Conservation (phyloP, 495 filamentous ascomycete genomes). For the Penicillium atrosanguineum region DNA sequence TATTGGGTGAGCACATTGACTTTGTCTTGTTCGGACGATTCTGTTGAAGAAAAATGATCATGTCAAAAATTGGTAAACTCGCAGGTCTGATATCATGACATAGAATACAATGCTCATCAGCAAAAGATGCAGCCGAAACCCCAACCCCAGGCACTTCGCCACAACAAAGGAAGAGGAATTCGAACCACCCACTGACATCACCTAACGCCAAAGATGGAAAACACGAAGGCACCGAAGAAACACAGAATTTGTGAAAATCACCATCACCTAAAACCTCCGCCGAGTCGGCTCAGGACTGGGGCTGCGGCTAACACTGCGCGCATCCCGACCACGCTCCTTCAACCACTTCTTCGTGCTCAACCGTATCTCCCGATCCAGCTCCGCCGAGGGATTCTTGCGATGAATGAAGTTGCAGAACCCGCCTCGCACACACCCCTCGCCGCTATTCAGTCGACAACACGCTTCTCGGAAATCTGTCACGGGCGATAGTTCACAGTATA, state of each 20-base stretch:
- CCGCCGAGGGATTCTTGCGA: conserved; percentile 84
- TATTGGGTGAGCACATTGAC: too few relatives aligned
- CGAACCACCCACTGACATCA: conserved; percentile 20
- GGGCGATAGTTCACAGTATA: conserved; percentile 95
- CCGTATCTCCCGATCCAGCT: conserved; percentile 84
- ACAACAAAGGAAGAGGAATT: conserved; percentile 20
- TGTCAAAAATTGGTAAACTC: conserved; percentile 8
- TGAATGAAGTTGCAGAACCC: conserved; percentile 99
- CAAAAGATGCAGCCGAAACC: conserved; percentile 18
- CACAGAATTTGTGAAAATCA: conserved; percentile 8
- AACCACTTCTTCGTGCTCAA: conserved; percentile 95
- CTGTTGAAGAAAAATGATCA: not conserved
- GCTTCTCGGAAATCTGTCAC: conserved; percentile 99
- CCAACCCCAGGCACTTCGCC: conserved; percentile 14
- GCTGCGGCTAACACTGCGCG: conserved; percentile 71
- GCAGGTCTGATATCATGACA: conserved; percentile 25
- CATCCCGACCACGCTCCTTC: conserved; percentile 78
- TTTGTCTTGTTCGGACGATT: too few relatives aligned
- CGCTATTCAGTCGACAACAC: conserved; percentile 90
- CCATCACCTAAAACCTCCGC: conserved; percentile 55
- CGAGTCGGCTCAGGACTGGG: conserved; percentile 76
- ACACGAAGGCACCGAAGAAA: conserved; percentile 8
- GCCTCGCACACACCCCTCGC: conserved; percentile 92
- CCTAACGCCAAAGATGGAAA: conserved; percentile 30
- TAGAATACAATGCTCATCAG: conserved; percentile 20